These are phyloP conservation scores for Fallopia convolvulus DNA, from an alignment of 148 eudicot genomes.

Conservation along the genomic window DNA sequence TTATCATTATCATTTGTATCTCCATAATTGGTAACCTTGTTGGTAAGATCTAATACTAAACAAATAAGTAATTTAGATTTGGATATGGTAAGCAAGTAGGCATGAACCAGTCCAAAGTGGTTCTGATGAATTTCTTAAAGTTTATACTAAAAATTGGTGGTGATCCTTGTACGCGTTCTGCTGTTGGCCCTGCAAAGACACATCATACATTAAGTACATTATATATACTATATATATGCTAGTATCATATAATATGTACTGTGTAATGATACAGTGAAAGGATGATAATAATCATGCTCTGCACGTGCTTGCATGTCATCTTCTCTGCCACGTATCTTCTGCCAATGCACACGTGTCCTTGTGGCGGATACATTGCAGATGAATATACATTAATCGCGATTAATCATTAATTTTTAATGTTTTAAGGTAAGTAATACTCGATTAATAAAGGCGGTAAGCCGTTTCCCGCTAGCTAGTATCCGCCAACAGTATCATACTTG, in stretches of 20 bases:
- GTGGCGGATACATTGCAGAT: not conserved
- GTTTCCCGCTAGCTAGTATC: not conserved
- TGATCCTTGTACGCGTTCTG: not conserved
- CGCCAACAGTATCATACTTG: conserved; percentile 1
- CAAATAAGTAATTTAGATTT: not conserved
- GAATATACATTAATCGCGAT: not conserved
- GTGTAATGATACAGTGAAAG: not conserved
- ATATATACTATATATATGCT: not conserved
- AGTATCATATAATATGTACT: not conserved
- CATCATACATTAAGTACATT: not conserved
- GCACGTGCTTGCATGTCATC: conserved; percentile 16
- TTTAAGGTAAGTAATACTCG: not conserved
- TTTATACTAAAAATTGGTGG: not conserved
- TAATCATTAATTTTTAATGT: not conserved
- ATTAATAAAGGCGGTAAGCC: not conserved
- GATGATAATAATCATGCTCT: conserved; percentile 1
- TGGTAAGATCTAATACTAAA: not conserved
- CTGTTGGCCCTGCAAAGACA: conserved; percentile 9
- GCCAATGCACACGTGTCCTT: conserved; percentile 5
- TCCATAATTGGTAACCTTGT: conserved; percentile 8
- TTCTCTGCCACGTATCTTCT: conserved; percentile 7
- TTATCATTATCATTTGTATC: not conserved
- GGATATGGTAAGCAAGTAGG: not conserved
- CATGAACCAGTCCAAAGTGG: not conserved
- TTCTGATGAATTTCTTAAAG: not conserved